Evolutionary conservation across 441 rosid genomes (phyloP), one percentile per base, ranked within the genome.

Genomic region (Erodium trifolium): DNA sequence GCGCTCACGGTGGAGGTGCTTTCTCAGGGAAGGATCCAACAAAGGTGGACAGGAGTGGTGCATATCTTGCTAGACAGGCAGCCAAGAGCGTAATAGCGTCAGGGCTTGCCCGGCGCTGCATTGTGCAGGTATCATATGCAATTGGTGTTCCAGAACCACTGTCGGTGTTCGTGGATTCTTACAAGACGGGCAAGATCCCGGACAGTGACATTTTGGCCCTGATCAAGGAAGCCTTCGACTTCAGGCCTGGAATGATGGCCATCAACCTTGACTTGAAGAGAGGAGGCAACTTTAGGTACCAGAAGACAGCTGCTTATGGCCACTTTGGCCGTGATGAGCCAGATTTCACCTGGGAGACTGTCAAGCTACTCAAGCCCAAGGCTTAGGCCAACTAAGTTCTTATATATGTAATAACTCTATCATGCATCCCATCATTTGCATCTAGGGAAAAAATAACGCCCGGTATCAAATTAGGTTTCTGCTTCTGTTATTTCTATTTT

Each of bases 251-350:
- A 3, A 29, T 62, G 65, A 62, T 62, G 5, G 65, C 65, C 37
- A 62, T 62, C 65, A 62, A 62, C 37, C 65, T 62, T 23, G 65
- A 62, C 23, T 62, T 62, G 65, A 62, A 62, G 65, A 62, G 65
- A 62, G 65, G 65, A 23, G 65, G 65, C 65, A 62, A 62, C 65
- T 27, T 62, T 34, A 62, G 65, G 65, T 23, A 62, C 65, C 65
- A 62, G 65, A 62, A 62, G 29, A 62, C 65, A 8, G 65, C 65
- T 11, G 65, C 65, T 62, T 62, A 62, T 27, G 65, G 65, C 23
- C 65, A 62, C 13, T 62, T 62, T 29, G 65, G 65, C 16, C 65
- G 65, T 19, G 65, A 62, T 2, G 65, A 62, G 1, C n/a, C 65
- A 2, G 65, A 62, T 27, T 62, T 62, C 37, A 8, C 65, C 23